phyloP scores from a whole-genome alignment of 345 rosid species.

The Lepidium sativum region DNA sequence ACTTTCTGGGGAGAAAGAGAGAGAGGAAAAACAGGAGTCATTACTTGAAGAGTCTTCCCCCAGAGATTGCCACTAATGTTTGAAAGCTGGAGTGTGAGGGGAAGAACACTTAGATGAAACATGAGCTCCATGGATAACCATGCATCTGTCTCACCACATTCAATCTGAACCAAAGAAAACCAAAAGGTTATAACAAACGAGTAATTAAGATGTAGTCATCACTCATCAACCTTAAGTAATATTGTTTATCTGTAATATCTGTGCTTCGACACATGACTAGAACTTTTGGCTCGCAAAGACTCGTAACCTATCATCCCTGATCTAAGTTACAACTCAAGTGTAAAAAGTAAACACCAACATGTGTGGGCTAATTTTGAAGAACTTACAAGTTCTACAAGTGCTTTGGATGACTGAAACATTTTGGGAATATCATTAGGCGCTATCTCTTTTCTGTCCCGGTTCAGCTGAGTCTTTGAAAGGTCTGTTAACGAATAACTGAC shows the following conservation, averaged over 20 bases:
- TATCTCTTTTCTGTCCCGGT: conserved; percentile 69
- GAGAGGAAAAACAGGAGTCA: conserved; percentile 18
- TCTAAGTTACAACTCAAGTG: background rate
- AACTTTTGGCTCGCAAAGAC: conserved; percentile 6
- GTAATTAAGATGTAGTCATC: background rate
- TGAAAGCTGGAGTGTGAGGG: conserved; percentile 95
- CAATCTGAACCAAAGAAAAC: conserved; percentile 51
- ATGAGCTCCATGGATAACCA: conserved; percentile 98
- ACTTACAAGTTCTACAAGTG: conserved; percentile 70
- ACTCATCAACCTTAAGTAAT: background rate
- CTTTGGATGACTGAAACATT: conserved; percentile 63
- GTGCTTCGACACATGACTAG: background rate
- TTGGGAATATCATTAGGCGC: conserved; percentile 49
- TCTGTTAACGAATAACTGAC: conserved; percentile 85
- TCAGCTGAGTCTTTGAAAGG: conserved; percentile 65
- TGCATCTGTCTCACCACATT: conserved; percentile 94
- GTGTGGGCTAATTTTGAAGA: background rate
- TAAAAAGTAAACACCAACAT: background rate
- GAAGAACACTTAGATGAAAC: conserved; percentile 94
- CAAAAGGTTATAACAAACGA: background rate
- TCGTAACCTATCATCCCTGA: background rate
- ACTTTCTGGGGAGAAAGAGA: background rate
- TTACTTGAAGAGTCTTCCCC: conserved; percentile 96
- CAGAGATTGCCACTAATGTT: conserved; percentile 98
- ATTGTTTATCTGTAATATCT: background rate